Base-by-base conservation (phyloP, 495 filamentous ascomycete species). In the Neurospora sp. region DNA sequence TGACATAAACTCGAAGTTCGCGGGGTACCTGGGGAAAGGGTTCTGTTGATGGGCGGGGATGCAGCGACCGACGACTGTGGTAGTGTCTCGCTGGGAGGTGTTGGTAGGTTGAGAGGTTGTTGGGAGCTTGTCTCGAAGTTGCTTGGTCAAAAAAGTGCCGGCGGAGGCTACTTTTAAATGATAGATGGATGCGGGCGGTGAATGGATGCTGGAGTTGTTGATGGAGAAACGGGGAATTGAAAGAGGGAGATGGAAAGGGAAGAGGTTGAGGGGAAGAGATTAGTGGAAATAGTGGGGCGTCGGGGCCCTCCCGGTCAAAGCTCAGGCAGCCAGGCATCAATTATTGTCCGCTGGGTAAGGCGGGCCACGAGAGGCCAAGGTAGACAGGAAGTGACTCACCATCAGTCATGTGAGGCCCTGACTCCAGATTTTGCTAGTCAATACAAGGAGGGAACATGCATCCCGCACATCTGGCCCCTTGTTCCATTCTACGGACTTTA, bases 1-100 rank as follows among this genome's bases (percentile, higher is more conserved):
- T 91, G 94, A 97, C 94, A 97, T 98, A 97, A 96, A 97, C 92
- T 93, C 79, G 85, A 82, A 83, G 82, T 86, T 87, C 82, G 73
- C 75, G 84, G 83, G 84, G 79, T 78, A 75, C 79, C 77, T 74
- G 83, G 83, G 78, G 85, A 79, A 82, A 74, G 82, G 79, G 76
- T 82, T 77, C 73, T 78, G 75, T 80, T 77, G 75, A 75, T 74
- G 71, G 77, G 77, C 70, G 74, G 45, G 74, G 79, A 78, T 75
- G 74, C 70, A 84, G 84, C 83, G 83, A 86, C 79, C 77, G 83
- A 84, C 83, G 74, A 80, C 76, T 82, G 74, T 76, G 61, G 61
- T 70, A 79, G 78, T 78, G 76, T 82, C 83, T 82, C 75, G 78
- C 76, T 80, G 59, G 70, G 73, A 40, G 38, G 69, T 48, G 45